Evolutionary conservation across 1,284 basidiomycete genomes (phyloP), one percentile per base, ranked within the genome.

Genomic region (Irpex lacteus): DNA sequence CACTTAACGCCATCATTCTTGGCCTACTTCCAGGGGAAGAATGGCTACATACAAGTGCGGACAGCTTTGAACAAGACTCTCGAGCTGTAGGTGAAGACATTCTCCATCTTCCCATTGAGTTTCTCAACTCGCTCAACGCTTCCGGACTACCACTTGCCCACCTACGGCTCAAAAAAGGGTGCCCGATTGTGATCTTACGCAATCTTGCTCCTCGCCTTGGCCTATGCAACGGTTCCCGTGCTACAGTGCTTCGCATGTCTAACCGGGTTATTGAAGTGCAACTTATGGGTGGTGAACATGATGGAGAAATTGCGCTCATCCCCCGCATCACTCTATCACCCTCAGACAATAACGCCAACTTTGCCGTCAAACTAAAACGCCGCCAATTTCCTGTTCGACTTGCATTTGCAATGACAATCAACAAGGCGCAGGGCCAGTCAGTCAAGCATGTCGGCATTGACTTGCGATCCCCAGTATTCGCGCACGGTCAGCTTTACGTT

Each of bases 341-440:
- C 26, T 26, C 26, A 77, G 26, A 70, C 67, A 76, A 49, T 26
- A 7, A 74, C 66, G 50, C 4, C n/a, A n/a, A 47, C 44, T 70
- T 73, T 57, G 64, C 66, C 2, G 76, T 75, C 61, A 57, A 38
- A 5, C 66, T 80, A 6, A 53, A 53, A 9, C 70, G 74, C 4
- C 65, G 63, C 1, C 79, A 81, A 66, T 81, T 80, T 68, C 79
- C 80, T 8, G 67, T 81, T 0, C 66, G 69, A 0, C 71, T 80
- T 1, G 78, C 79, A 3, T 82, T 80, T 72, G 73, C 77, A 7
- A 75, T 82, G 61, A 77, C 73, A 4, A 79, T 82, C 63, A 81
- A 82, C 67, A 81, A 81, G 61, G 38, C 76, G 0, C 81, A 83
- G 68, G 81, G 82, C 0, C 81, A 82, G 64, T 80, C 76, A 0